Conservation (phyloP, 345 rosid species). For the Gossypium herbaceum region DNA sequence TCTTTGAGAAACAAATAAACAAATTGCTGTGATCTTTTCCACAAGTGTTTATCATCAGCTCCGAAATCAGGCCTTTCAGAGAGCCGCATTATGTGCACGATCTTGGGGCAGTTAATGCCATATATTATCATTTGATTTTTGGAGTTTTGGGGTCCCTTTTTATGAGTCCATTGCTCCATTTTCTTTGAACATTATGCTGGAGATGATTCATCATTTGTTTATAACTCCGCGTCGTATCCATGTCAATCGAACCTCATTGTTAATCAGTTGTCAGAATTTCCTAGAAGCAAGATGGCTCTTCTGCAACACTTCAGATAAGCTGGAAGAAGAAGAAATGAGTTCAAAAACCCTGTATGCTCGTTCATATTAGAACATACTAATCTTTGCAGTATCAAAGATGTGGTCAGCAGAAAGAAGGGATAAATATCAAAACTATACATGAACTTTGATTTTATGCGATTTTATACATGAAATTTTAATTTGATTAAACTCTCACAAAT, state of each 20-base stretch:
- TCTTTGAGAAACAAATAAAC: too few relatives aligned
- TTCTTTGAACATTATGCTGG: slow-evolving; percentile 33
- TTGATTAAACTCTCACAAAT: too few relatives aligned
- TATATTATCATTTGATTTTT: slow-evolving; percentile 30
- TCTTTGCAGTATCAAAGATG: background rate
- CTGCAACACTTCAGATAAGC: slow-evolving; percentile 41
- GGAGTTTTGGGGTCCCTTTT: slow-evolving; percentile 32
- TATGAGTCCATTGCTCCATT: slow-evolving; percentile 19
- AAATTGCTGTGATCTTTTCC: background rate
- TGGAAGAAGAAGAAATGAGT: slow-evolving; percentile 44
- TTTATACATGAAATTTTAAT: too few relatives aligned
- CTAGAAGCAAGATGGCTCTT: slow-evolving; percentile 35
- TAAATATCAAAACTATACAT: too few relatives aligned
- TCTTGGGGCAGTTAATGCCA: slow-evolving; percentile 34
- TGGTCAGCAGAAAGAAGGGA: background rate
- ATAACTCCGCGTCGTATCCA: slow-evolving; percentile 27
- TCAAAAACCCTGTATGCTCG: too few relatives aligned
- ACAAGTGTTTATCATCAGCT: slow-evolving; percentile 30
- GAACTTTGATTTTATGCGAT: too few relatives aligned
- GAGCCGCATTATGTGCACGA: slow-evolving; percentile 36
- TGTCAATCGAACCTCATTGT: background rate
- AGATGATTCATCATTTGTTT: slow-evolving; percentile 29
- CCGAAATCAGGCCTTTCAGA: slow-evolving; percentile 23
- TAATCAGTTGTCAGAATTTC: slow-evolving; percentile 34
- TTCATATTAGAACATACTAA: background rate